Conservation (phyloP, 176 grass and related monocot species). For the Bromus sterilis region DNA sequence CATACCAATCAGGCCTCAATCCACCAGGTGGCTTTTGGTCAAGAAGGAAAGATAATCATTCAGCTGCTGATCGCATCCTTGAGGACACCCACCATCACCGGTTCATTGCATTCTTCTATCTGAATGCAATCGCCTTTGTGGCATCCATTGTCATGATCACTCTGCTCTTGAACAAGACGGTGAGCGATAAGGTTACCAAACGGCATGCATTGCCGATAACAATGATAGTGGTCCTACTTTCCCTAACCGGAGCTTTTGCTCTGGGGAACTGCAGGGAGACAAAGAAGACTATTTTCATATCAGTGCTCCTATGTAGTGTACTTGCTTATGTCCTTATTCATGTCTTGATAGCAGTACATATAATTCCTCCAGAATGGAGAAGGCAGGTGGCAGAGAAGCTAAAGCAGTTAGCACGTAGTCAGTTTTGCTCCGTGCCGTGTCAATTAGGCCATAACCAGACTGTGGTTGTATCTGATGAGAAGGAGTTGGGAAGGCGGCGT, state of each 20-base stretch:
- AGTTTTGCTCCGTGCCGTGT: background rate
- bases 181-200: slow-evolving; percentile 20
- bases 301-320: background rate
- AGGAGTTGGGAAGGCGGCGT: slow-evolving; percentile 16
- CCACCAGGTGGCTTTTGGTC: slow-evolving; percentile 51
- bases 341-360: slow-evolving; percentile 18
- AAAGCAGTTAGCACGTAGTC: background rate
- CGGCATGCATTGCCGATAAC: background rate
- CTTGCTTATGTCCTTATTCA: slow-evolving; percentile 21
- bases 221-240: slow-evolving; percentile 41
- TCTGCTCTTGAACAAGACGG: slow-evolving; percentile 18
- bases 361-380: slow-evolving; percentile 17
- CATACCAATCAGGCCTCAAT: slow-evolving; percentile 42
- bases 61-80: slow-evolving; percentile 20
- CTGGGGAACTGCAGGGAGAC: slow-evolving; percentile 18
- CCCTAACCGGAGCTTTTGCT: slow-evolving; percentile 19
- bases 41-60: background rate
- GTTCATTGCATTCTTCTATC: slow-evolving; percentile 37
- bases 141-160: slow-evolving; percentile 35
- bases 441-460: background rate
- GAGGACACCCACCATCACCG: slow-evolving; percentile 26
- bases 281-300: background rate
- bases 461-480: background rate
- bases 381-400: background rate
- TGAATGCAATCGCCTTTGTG: slow-evolving; percentile 32